Conservation (phyloP, 371 early-diverging fungal species). For the Mortierella sp. region DNA sequence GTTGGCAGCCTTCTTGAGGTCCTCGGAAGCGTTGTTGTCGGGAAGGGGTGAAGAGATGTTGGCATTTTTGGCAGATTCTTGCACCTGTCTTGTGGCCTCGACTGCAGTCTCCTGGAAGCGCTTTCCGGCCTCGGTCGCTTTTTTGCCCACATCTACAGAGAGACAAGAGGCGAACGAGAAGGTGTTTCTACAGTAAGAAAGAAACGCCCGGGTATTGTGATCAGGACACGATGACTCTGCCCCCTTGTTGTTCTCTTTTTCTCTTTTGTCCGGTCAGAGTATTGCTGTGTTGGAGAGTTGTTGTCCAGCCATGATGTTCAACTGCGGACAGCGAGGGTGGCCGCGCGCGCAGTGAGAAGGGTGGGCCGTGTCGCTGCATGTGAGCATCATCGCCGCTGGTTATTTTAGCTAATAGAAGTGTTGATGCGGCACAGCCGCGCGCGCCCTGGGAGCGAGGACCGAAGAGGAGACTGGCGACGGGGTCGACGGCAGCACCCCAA, state of each 20-base stretch:
- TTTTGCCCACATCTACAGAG: conserved; percentile 42
- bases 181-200: not conserved
- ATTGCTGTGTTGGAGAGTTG: not conserved
- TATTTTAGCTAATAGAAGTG: too few species aligned
- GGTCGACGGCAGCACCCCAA: too few species aligned
- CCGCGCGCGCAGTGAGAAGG: not conserved
- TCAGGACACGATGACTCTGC: too few species aligned
- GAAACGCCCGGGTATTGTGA: too few species aligned
- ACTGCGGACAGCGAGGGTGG: too few species aligned
- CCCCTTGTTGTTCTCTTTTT: too few species aligned
- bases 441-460: too few species aligned
- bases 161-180: not conserved
- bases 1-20: conserved; percentile 53
- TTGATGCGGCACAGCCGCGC: too few species aligned
- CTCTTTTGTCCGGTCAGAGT: too few species aligned
- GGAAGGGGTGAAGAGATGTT: conserved; percentile 51
- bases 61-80: conserved; percentile 52
- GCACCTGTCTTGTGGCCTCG: conserved; percentile 44
- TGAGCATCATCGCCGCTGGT: conserved; percentile 1
- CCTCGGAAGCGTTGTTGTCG: conserved; percentile 36
- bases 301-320: too few species aligned
- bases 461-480: not conserved
- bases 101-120: conserved; percentile 53
- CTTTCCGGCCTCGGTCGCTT: conserved; percentile 49
- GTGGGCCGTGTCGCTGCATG: not conserved